phyloP scores from a whole-genome alignment of 2,329 filamentous ascomycete species.

The Botrytis cinerea region DNA sequence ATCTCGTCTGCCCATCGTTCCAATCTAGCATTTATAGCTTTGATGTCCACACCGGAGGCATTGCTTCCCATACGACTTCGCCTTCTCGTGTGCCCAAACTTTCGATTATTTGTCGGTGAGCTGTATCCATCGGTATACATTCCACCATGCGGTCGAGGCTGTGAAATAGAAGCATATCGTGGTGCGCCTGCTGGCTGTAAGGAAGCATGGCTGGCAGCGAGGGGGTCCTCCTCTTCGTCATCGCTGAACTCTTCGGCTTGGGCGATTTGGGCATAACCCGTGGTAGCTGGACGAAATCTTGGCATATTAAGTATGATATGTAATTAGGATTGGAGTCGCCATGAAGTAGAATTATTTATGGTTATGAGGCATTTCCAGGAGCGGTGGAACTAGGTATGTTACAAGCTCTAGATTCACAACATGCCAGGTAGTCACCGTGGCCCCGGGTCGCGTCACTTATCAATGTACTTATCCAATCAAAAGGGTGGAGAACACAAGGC shows the following conservation, averaged over 20 bases:
- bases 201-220: conserved; percentile 55
- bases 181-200: conserved; percentile 57
- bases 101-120: conserved; percentile 47
- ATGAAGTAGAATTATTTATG: conserved; percentile 16
- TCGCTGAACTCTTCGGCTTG: conserved; percentile 69
- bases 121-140: conserved; percentile 53
- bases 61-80: conserved; percentile 64
- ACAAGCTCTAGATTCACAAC: conserved; percentile 15
- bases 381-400: conserved; percentile 8
- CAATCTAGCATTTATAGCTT: conserved; percentile 93
- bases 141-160: conserved; percentile 61
- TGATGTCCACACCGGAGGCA: conserved; percentile 87
- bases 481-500: conserved; percentile 19
- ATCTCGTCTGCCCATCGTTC: conserved; percentile 99
- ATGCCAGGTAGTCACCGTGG: conserved; percentile 17
- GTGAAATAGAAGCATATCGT: conserved; percentile 64
- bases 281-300: conserved; percentile 60
- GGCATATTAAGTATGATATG: conserved; percentile 33
- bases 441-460: conserved; percentile 18
- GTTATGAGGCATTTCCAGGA: conserved; percentile 4
- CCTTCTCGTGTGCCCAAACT: conserved; percentile 45
- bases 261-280: conserved; percentile 81
- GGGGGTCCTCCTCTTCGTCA: conserved; percentile 67
- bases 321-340: conserved; percentile 13
- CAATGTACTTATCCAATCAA: conserved; percentile 15